Evolutionary conservation across 2,329 filamentous ascomycete genomes (phyloP).

Genomic region (Stagonosporopsis rhizophila): DNA sequence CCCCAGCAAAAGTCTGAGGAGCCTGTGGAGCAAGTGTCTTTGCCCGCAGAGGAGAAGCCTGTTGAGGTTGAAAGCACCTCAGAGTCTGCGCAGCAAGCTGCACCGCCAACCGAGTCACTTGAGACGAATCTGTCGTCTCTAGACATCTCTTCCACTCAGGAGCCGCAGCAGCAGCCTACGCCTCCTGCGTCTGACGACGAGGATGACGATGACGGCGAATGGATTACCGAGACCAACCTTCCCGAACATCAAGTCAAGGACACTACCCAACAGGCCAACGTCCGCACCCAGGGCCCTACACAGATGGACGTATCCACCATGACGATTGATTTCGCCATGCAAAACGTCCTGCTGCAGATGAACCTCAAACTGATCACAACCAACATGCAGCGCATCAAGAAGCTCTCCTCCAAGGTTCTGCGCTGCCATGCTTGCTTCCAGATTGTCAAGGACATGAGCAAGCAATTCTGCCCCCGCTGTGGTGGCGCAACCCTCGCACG

Average conservation of each 20-base stretch:
- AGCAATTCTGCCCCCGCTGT: slow-evolving; percentile 92
- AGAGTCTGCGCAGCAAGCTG: slow-evolving; percentile 6
- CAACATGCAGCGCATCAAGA: slow-evolving; percentile 78
- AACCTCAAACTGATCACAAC: slow-evolving; percentile 89
- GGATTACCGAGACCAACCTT: slow-evolving; percentile 95
- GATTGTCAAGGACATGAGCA: slow-evolving; percentile 80
- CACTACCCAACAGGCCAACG: slow-evolving; percentile 47
- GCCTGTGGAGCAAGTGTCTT: slow-evolving; percentile 10
- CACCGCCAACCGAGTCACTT: slow-evolving; percentile 10
- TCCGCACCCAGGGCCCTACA: slow-evolving; percentile 57
- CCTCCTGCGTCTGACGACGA: slow-evolving; percentile 28
- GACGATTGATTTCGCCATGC: slow-evolving; percentile 96
- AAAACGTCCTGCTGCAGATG: slow-evolving; percentile 94
- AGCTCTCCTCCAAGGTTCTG: slow-evolving; percentile 86
- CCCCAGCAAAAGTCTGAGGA: slow-evolving; percentile 21
- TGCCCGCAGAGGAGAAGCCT: slow-evolving; percentile 10
- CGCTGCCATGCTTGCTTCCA: slow-evolving; percentile 84
- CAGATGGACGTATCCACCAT: slow-evolving; percentile 88
- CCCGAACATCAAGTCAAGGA: slow-evolving; percentile 81
- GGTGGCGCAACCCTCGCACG: slow-evolving; percentile 86
- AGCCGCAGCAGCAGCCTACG: slow-evolving; percentile 24
- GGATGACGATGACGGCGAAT: slow-evolving; percentile 68
- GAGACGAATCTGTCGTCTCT: slow-evolving; percentile 33
- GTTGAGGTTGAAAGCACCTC: slow-evolving; percentile 12
- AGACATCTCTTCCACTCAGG: slow-evolving; percentile 21